Conservation (phyloP, 2,329 filamentous ascomycete species). For the Pseudogymnoascus sp. region DNA sequence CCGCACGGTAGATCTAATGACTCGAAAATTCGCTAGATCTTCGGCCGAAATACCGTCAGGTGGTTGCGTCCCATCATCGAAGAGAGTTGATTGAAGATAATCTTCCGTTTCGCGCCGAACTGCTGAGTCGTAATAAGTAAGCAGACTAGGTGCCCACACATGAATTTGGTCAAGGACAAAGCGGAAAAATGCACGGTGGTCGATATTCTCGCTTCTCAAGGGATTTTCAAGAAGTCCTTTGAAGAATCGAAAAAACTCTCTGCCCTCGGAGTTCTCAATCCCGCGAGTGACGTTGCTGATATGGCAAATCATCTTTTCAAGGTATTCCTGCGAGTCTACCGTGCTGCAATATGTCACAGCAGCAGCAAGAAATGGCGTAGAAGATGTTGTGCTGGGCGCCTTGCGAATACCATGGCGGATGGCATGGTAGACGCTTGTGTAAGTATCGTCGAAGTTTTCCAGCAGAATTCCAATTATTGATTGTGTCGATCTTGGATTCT, state of each 20-base stretch:
- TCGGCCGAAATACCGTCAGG: background rate
- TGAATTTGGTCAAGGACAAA: conserved; percentile 33
- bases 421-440: conserved; percentile 37
- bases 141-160: conserved; percentile 42
- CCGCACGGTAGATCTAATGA: conserved; percentile 15
- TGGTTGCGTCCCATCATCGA: conserved; percentile 19
- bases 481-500: conserved; percentile 43
- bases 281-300: conserved; percentile 19
- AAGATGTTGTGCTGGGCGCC: conserved; percentile 10
- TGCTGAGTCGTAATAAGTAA: conserved; percentile 39
- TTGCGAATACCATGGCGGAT: conserved; percentile 24
- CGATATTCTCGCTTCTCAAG: conserved; percentile 26
- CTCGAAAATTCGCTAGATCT: conserved; percentile 21
- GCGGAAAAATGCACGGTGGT: conserved; percentile 28
- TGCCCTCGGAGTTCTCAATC: conserved; percentile 24
- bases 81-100: conserved; percentile 34
- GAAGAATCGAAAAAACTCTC: conserved; percentile 27
- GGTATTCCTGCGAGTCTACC: conserved; percentile 16
- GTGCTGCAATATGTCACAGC: conserved; percentile 25
- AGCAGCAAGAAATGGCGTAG: conserved; percentile 24
- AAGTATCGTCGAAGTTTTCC: conserved; percentile 36
- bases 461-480: conserved; percentile 51
- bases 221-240: conserved; percentile 18
- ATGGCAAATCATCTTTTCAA: conserved; percentile 17
- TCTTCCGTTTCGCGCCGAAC: conserved; percentile 38